Evolutionary conservation across 83 land plant species (phyloP), one percentile per base, ranked within the genome.

Genomic region (Larix sibirica): DNA sequence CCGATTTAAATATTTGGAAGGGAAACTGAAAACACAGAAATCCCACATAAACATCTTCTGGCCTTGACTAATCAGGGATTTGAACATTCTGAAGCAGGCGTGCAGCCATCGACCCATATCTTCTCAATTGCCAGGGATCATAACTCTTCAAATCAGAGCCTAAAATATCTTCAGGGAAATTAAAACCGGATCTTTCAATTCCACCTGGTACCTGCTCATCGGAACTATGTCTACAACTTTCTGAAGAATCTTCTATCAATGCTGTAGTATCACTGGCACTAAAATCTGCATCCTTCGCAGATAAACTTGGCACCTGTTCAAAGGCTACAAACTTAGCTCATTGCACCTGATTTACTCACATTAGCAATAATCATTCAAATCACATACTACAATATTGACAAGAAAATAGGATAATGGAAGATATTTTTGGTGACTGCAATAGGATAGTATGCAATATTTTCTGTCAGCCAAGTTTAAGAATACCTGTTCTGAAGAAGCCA

Each of bases 31-130:
- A 50, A 50, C 13, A 50, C 56, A 50, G 56, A 10, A 50, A 50
- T 10, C 56, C 13, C 3, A 50, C 56, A 47, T 47, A 50, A 70
- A 1, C 17, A 9, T 40, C 75, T 28, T 40, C 75, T 40, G 47
- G 56, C 18, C 40, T 40, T 20, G 47, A 70, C 7, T 70, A 70
- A 71, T 78, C 80, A 78, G 33, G 61, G 21, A 88, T 87, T 81
- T 88, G 89, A 58, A 93, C 88, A 83, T 93, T 90, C 36, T 76
- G 83, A 40, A 93, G 86, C 61, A 93, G 91, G n/a, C 90, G 84
- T 58, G 95, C 95, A 54, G 92, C 95, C 87, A 93, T 81, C 8
- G 95, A 79, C 0, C 95, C 95, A 59, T 61, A 83, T 82, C 95
- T 88, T 77, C 95, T 90, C 6, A 82, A 84, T 68, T 93, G 91